phyloP scores from a whole-genome alignment of 768 basidiomycete species.

The Rhizopogon roseolus region DNA sequence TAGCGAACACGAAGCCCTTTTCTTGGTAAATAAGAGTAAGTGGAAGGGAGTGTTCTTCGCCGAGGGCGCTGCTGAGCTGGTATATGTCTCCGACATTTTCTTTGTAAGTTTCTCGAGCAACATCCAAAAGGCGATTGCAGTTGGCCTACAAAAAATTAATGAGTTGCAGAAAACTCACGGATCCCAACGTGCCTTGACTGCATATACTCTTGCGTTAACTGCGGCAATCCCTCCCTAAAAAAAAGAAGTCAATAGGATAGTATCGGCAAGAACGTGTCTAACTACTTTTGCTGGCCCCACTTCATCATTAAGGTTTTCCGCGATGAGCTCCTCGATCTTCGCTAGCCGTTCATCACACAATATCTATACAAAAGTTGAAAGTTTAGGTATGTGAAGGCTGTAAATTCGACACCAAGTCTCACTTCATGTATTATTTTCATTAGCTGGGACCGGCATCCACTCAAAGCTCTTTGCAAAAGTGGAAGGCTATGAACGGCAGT shows the following conservation, averaged over 20 bases:
- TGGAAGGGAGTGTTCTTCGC: conserved; percentile 61
- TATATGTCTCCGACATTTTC: conserved; percentile 91
- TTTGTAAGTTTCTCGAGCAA: conserved; percentile 91
- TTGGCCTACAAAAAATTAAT: conserved; percentile 46
- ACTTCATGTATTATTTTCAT: conserved; percentile 62
- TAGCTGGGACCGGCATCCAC: conserved; percentile 52
- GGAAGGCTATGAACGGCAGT: conserved; percentile 67
- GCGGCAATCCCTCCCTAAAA: conserved; percentile 64
- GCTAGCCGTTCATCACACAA: conserved; percentile 68
- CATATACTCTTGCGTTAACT: conserved; percentile 82
- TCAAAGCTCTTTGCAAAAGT: conserved; percentile 55
- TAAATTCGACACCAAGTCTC: conserved; percentile 6
- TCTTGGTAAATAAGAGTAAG: conserved; percentile 68
- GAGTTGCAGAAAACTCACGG: background rate
- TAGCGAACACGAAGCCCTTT: conserved; percentile 63
- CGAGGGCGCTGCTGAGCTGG: conserved; percentile 52
- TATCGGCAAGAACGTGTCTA: background rate
- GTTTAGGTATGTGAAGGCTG: background rate
- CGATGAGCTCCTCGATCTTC: conserved; percentile 56
- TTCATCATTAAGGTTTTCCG: conserved; percentile 70
- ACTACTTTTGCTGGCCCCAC: conserved; percentile 53
- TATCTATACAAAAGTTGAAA: conserved; percentile 40
- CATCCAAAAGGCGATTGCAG: conserved; percentile 80
- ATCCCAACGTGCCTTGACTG: conserved; percentile 54
- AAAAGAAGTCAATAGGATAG: background rate